Evolutionary conservation across 352 stramenopile genomes (phyloP).

Genomic region (Globisporangium takayamanum): DNA sequence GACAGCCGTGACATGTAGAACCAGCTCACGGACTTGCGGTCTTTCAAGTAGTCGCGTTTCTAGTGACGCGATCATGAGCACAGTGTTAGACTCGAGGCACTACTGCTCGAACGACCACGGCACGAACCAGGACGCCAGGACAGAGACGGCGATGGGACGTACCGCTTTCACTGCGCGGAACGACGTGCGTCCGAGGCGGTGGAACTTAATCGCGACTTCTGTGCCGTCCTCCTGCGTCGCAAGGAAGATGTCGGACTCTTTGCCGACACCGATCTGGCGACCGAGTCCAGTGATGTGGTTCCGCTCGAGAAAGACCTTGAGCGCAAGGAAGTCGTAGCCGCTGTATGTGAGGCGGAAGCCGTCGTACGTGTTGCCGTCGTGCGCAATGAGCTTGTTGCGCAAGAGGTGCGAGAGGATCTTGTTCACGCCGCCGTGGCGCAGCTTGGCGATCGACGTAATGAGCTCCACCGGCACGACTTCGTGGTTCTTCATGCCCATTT

Average conservation of each 20-base stretch:
- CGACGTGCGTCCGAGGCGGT: constrained; percentile 97
- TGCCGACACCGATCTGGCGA: constrained; percentile 96
- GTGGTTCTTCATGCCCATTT: constrained; percentile 99
- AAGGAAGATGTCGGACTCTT: constrained; percentile 99
- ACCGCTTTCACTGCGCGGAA: constrained; percentile 95
- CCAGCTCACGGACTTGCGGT: constrained; percentile 95
- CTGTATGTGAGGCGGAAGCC: constrained; percentile 97
- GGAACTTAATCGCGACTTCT: constrained; percentile 98
- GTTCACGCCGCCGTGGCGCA: constrained; percentile 96
- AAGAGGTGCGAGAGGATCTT: constrained; percentile 97
- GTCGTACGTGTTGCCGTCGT: constrained; percentile 96
- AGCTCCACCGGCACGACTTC: constrained; percentile 96
- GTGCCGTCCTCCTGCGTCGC: constrained; percentile 91
- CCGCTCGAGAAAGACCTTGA: constrained; percentile 93
- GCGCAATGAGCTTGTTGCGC: constrained; percentile 97
- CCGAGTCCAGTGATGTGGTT: constrained; percentile 89
- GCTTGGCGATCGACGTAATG: constrained; percentile 94
- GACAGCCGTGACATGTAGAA: constrained; percentile 99
- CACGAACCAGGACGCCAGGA: not conserved
- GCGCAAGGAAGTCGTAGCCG: constrained; percentile 99
- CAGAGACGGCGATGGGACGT: constrained; percentile 7
- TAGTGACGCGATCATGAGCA: constrained; percentile 15
- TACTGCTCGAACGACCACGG: too few species aligned
- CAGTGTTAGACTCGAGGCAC: not conserved
- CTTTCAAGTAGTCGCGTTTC: constrained; percentile 98